Evolutionary conservation across 169 alveolate genomes (phyloP).

Genomic region (Babesia divergens): DNA sequence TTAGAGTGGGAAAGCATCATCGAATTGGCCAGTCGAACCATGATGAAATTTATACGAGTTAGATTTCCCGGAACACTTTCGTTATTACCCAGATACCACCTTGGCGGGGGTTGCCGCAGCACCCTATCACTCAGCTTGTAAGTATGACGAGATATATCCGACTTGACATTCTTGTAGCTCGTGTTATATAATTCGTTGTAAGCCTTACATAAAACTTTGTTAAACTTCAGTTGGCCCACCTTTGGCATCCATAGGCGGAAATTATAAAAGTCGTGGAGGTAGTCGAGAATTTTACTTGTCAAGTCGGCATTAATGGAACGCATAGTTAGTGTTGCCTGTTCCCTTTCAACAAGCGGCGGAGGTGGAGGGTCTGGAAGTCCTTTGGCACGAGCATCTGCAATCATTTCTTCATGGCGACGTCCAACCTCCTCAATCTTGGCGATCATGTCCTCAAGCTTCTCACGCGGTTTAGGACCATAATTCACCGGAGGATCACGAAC

Average conservation of each 20-base stretch:
- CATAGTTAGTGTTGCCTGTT: constrained; percentile 35
- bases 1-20: constrained; percentile 69
- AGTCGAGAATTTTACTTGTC: constrained; percentile 30
- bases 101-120: neutral
- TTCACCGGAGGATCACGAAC: constrained; percentile 56
- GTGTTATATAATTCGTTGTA: constrained; percentile 60
- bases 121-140: constrained; percentile 41
- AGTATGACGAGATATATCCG: constrained; percentile 24
- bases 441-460: constrained; percentile 19
- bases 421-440: constrained; percentile 27
- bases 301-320: constrained; percentile 10
- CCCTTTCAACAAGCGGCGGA: constrained; percentile 32
- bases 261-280: constrained; percentile 12
- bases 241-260: constrained; percentile 63
- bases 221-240: constrained; percentile 38
- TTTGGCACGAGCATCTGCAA: constrained; percentile 27
- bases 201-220: constrained; percentile 52
- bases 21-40: constrained; percentile 73
- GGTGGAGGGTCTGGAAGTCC: constrained; percentile 55
- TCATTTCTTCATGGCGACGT: constrained; percentile 14
- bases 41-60: constrained; percentile 65
- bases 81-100: neutral
- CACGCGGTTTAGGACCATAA: constrained; percentile 3
- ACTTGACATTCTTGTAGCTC: constrained; percentile 39
- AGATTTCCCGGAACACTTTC: constrained; percentile 1